Evolutionary conservation across 1,139 yeast species (phyloP).

Genomic region (Sugiyamaella paludigena): DNA sequence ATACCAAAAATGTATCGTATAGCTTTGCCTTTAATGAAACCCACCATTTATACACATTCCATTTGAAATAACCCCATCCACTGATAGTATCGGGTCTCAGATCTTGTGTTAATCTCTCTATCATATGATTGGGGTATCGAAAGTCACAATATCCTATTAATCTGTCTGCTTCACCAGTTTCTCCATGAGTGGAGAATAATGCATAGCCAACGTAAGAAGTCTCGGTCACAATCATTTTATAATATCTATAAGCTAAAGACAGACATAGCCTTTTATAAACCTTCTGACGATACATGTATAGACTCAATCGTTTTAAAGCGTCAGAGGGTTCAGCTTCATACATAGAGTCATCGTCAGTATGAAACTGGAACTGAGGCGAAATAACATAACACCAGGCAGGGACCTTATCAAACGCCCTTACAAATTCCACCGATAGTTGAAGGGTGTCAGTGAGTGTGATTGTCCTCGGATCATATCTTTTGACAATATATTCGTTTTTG

Average conservation of each 20-base stretch:
- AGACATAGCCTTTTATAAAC: too few species aligned
- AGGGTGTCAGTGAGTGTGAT: neutral
- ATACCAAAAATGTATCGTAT: neutral
- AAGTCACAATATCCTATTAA: conserved; percentile 9
- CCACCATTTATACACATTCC: conserved; percentile 4
- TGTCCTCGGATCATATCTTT: conserved; percentile 6
- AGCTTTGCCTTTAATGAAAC: neutral
- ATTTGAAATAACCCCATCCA: conserved; percentile 9
- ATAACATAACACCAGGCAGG: neutral
- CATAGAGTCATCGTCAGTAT: neutral
- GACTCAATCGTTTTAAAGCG: conserved; percentile 2
- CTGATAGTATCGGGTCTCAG: conserved; percentile 1
- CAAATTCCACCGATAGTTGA: neutral
- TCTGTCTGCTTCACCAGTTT: neutral
- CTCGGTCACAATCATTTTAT: too few species aligned
- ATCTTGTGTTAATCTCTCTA: neutral
- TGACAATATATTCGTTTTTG: conserved; percentile 1
- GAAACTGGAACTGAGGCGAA: neutral
- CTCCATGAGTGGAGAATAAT: neutral
- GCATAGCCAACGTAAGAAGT: conserved; percentile 5
- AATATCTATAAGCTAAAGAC: too few species aligned
- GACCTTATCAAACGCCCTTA: conserved; percentile 1
- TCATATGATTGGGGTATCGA: conserved; percentile 5
- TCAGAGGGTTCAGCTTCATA: conserved; percentile 1
- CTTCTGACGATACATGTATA: too few species aligned